Evolutionary conservation across 176 grass and related monocot species (phyloP).

Genomic region (Rhynchospora breviuscula): DNA sequence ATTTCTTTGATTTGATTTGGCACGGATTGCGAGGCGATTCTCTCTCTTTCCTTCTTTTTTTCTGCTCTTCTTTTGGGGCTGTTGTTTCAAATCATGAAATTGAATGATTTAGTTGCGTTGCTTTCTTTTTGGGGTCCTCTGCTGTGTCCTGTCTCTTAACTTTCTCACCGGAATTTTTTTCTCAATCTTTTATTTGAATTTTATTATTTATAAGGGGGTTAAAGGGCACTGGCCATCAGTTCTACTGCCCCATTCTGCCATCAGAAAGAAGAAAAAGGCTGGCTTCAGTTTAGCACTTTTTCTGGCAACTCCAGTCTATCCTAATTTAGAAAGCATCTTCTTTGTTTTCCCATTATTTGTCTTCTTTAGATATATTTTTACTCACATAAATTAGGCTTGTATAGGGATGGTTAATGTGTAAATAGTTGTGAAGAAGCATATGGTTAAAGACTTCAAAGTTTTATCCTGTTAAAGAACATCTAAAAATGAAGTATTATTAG

Average conservation of each 20-base stretch:
- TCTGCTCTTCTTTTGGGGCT: conserved; percentile 27
- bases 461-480: background rate
- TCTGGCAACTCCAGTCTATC: background rate
- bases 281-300: background rate
- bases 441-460: background rate
- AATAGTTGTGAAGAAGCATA: background rate
- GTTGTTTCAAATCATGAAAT: conserved; percentile 22
- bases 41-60: background rate
- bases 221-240: background rate
- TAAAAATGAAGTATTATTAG: background rate
- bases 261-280: background rate
- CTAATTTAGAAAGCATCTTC: background rate
- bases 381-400: background rate
- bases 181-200: background rate
- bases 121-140: conserved; percentile 7
- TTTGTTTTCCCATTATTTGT: background rate
- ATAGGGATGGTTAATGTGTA: background rate
- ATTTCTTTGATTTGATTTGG: background rate
- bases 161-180: background rate
- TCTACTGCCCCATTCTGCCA: background rate
- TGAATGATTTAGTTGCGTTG: conserved; percentile 12
- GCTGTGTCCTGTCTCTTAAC: background rate
- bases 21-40: conserved; percentile 10
- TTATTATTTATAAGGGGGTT: background rate
- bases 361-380: background rate